Conservation (phyloP, 805 yeast genomes). For the Wickerhamomyces xylosicus region DNA sequence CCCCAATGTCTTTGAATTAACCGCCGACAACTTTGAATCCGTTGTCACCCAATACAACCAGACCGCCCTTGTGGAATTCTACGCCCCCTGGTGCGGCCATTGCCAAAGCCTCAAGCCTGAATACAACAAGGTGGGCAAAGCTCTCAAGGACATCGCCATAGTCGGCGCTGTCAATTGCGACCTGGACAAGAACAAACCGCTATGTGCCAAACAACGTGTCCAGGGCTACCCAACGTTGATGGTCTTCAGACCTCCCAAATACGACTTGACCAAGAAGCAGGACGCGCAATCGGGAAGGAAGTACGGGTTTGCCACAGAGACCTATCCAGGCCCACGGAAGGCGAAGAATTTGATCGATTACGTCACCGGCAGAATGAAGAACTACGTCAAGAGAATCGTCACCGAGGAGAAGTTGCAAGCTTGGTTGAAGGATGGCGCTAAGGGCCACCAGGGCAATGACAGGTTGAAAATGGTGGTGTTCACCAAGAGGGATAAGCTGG, state of each 20-base stretch:
- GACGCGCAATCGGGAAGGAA: constrained; percentile 2
- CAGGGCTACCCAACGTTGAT: constrained; percentile 79
- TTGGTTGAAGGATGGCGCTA: constrained; percentile 9
- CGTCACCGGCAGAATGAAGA: constrained; percentile 49
- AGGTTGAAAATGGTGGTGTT: constrained; percentile 39
- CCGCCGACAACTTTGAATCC: constrained; percentile 48
- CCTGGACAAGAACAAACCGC: constrained; percentile 45
- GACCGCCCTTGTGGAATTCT: constrained; percentile 77
- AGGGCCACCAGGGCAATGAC: constrained; percentile 1
- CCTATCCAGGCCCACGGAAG: constrained; percentile 52
- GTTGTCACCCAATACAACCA: constrained; percentile 63
- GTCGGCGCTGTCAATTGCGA: constrained; percentile 89
- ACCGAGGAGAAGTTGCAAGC: constrained; percentile 23
- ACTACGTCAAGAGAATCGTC: constrained; percentile 46
- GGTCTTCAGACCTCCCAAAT: constrained; percentile 77
- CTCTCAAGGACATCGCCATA: constrained; percentile 43
- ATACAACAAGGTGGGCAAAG: constrained; percentile 52
- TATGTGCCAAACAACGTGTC: constrained; percentile 59
- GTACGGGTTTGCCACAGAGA: constrained; percentile 41
- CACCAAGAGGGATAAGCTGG: constrained; percentile 35
- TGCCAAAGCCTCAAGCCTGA: constrained; percentile 65
- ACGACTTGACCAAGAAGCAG: constrained; percentile 16
- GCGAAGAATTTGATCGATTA: constrained; percentile 43
- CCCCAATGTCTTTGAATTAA: constrained; percentile 42
- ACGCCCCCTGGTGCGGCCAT: constrained; percentile 98